phyloP scores from a whole-genome alignment of 2,329 filamentous ascomycete species.

The Paecilomyces fulvus region DNA sequence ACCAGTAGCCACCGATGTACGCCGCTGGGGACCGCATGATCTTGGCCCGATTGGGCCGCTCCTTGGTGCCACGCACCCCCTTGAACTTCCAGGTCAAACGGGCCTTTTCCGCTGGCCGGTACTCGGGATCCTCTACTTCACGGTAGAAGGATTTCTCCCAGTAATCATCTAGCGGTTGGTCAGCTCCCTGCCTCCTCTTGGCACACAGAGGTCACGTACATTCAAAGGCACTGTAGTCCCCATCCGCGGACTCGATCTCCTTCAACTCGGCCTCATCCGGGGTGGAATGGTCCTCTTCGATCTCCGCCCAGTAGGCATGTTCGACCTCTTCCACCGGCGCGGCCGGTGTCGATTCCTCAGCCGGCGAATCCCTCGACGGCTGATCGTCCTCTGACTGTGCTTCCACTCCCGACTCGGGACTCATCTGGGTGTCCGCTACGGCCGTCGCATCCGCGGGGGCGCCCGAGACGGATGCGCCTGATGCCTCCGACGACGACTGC shows the following conservation, averaged over 20 bases:
- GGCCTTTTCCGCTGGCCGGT: conserved; percentile 44
- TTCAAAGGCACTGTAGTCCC: conserved; percentile 48
- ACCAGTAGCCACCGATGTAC: conserved; percentile 51
- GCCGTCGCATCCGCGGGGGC: not conserved
- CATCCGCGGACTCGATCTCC: conserved; percentile 44
- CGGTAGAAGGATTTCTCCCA: conserved; percentile 52
- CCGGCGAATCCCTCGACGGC: not conserved
- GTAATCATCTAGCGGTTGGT: conserved; percentile 36
- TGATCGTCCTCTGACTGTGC: not conserved
- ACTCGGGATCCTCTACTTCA: conserved; percentile 50
- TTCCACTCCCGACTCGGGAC: not conserved
- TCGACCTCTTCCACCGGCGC: conserved; percentile 18
- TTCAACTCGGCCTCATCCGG: conserved; percentile 52
- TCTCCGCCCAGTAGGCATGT: conserved; percentile 44
- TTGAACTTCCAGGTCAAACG: conserved; percentile 52
- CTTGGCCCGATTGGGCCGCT: conserved; percentile 49
- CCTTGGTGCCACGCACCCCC: conserved; percentile 51
- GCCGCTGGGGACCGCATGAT: conserved; percentile 52
- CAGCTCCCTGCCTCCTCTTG: not conserved
- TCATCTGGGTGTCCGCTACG: not conserved
- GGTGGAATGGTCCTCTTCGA: conserved; percentile 47
- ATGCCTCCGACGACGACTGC: conserved; percentile 2
- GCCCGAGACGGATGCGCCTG: no score
- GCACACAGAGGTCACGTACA: conserved; percentile 24
- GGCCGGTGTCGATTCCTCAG: conserved; percentile 7